Percentiles rank a stretch among this genome's conserved stretches.
phyloP scores from a whole-genome alignment of 495 filamentous ascomycete species.

The Penicillium lagena region DNA sequence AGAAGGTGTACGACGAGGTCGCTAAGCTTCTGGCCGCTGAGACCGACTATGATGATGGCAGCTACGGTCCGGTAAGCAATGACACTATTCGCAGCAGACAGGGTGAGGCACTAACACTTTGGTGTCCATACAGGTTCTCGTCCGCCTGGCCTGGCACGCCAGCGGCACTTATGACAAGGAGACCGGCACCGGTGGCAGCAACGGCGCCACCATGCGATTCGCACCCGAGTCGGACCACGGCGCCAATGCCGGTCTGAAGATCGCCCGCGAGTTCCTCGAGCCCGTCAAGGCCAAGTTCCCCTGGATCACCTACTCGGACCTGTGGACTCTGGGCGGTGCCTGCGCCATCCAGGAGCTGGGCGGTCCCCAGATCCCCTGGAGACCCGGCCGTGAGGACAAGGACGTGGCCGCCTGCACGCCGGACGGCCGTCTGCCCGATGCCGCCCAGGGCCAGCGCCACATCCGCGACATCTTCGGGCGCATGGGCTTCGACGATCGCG shows the following conservation, averaged over 20 bases:
- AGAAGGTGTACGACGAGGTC: constrained; percentile 90
- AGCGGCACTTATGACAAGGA: constrained; percentile 85
- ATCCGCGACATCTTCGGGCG: constrained; percentile 89
- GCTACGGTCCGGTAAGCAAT: constrained; percentile 72
- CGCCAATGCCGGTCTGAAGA: constrained; percentile 86
- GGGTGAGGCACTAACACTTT: constrained; percentile 4
- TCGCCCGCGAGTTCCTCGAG: constrained; percentile 87
- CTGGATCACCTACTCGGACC: constrained; percentile 93
- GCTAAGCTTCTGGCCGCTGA: constrained; percentile 74
- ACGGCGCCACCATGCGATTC: constrained; percentile 98
- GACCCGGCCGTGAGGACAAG: constrained; percentile 78
- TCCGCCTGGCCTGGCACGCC: constrained; percentile 83
- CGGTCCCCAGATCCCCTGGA: constrained; percentile 81
- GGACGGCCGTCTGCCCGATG: constrained; percentile 94
- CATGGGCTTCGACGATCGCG: constrained; percentile 97
- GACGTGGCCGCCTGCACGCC: constrained; percentile 86
- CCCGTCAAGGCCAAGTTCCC: constrained; percentile 84
- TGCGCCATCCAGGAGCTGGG: constrained; percentile 91
- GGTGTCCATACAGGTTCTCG: constrained; percentile 45
- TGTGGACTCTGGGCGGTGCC: constrained; percentile 89
- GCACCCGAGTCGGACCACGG: constrained; percentile 86
- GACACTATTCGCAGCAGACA: no score
- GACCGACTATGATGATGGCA: constrained; percentile 94
- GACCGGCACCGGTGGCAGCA: constrained; percentile 87
- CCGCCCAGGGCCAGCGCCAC: constrained; percentile 69